Conservation (phyloP, 2,329 filamentous ascomycete genomes). For the Emmonsiellopsis sp. region DNA sequence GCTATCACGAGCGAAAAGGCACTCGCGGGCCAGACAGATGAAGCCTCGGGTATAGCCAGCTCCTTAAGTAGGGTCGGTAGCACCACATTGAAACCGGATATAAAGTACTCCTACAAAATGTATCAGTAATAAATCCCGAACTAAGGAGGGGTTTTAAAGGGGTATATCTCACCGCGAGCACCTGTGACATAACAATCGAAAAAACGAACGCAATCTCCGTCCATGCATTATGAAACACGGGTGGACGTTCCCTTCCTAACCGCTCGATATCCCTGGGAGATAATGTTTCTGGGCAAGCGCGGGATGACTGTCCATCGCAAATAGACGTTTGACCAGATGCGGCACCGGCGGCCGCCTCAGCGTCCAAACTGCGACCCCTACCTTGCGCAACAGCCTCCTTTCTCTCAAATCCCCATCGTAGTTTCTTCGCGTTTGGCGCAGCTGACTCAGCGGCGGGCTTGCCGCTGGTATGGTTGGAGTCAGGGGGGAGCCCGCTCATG, state of each 20-base stretch:
- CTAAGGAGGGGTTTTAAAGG: slow-evolving; percentile 13
- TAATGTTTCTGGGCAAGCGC: not conserved
- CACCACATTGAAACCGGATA: slow-evolving; percentile 64
- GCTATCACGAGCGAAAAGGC: slow-evolving; percentile 44
- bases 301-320: not conserved
- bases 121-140: slow-evolving; percentile 2
- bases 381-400: not conserved
- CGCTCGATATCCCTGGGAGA: slow-evolving; percentile 39
- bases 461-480: no score
- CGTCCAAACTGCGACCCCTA: not conserved
- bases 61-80: slow-evolving; percentile 55
- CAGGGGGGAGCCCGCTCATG: no score
- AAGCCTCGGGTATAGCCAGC: slow-evolving; percentile 58
- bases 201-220: slow-evolving; percentile 56
- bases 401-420: not conserved
- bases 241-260: slow-evolving; percentile 54
- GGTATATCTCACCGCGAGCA: slow-evolving; percentile 41
- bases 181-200: slow-evolving; percentile 54
- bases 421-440: not conserved
- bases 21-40: slow-evolving; percentile 47
- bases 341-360: not conserved
- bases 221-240: slow-evolving; percentile 43
- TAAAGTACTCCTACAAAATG: slow-evolving; percentile 56
- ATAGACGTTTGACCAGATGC: not conserved
- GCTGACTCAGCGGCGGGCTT: no score